Conservation (phyloP, 2,329 filamentous ascomycete genomes). For the Tolypocladium album region DNA sequence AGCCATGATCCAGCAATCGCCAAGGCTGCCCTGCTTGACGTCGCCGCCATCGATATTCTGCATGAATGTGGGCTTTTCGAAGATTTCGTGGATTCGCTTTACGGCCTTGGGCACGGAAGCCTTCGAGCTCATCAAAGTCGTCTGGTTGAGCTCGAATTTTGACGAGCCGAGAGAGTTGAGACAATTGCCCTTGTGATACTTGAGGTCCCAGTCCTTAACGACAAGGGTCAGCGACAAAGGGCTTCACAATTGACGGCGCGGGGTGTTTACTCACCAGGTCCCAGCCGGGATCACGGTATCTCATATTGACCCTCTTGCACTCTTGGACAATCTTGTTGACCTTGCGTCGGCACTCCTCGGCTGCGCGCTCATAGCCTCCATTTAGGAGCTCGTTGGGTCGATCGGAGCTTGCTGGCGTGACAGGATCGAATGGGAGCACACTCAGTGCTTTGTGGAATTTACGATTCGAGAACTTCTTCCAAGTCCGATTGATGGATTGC, state of each 20-base stretch:
- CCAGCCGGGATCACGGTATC: slow-evolving; percentile 60
- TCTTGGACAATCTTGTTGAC: slow-evolving; percentile 51
- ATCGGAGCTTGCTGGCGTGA: slow-evolving; percentile 35
- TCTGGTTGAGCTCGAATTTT: slow-evolving; percentile 39
- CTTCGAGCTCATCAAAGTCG: slow-evolving; percentile 33
- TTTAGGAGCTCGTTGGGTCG: slow-evolving; percentile 49
- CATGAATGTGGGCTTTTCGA: slow-evolving; percentile 61
- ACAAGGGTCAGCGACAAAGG: slow-evolving; percentile 5
- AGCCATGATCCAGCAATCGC: slow-evolving; percentile 79
- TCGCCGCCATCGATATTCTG: slow-evolving; percentile 57
- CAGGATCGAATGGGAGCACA: slow-evolving; percentile 54
- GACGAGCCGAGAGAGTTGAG: slow-evolving; percentile 41
- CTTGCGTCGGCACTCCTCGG: slow-evolving; percentile 51
- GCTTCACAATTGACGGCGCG: neutral
- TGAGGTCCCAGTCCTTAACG: slow-evolving; percentile 54
- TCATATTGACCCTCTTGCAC: slow-evolving; percentile 66
- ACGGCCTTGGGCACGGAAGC: slow-evolving; percentile 58
- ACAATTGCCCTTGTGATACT: slow-evolving; percentile 48
- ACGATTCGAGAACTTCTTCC: slow-evolving; percentile 47
- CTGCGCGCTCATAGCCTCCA: slow-evolving; percentile 52
- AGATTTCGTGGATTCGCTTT: slow-evolving; percentile 65
- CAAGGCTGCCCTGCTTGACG: slow-evolving; percentile 65
- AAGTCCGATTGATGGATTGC: slow-evolving; percentile 55
- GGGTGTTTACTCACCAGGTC: slow-evolving; percentile 36
- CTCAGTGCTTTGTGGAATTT: slow-evolving; percentile 56